Evolutionary conservation across 73 alveolate species (phyloP).

Genomic region (Tetrahymena borealis): DNA sequence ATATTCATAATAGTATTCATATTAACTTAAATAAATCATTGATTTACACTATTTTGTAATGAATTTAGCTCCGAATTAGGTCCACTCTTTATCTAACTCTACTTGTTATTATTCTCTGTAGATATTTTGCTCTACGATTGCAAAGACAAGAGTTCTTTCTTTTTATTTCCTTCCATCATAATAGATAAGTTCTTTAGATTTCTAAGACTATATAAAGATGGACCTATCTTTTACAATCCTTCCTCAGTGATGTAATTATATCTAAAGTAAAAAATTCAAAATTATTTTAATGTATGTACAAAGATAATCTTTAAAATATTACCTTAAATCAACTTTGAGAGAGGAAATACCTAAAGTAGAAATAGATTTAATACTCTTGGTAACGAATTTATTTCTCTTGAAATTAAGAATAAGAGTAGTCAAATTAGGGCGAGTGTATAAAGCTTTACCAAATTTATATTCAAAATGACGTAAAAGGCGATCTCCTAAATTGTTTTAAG

Average conservation of each 20-base stretch:
- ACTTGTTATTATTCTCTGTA: neutral
- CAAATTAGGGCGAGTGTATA: neutral
- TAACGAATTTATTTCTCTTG: neutral
- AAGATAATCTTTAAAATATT: no score
- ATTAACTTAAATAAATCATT: no score
- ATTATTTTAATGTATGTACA: no score
- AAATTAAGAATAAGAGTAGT: neutral
- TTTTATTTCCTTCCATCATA: neutral
- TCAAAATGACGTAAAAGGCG: neutral
- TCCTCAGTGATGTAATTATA: neutral
- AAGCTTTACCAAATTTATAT: neutral
- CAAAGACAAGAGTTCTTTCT: neutral
- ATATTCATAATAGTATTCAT: no score
- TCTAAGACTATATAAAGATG: neutral
- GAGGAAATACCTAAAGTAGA: neutral
- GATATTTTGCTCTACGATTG: neutral
- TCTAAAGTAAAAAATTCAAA: no score
- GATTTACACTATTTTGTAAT: neutral
- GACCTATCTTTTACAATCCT: neutral
- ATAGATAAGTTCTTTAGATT: neutral
- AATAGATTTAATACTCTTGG: neutral
- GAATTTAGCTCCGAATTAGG: neutral
- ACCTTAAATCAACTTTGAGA: neutral
- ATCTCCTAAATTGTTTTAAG: neutral
- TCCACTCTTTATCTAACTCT: neutral